Evolutionary conservation across 2,329 filamentous ascomycete genomes (phyloP).

Genomic region (Pseudophaeomoniella oleicola): DNA sequence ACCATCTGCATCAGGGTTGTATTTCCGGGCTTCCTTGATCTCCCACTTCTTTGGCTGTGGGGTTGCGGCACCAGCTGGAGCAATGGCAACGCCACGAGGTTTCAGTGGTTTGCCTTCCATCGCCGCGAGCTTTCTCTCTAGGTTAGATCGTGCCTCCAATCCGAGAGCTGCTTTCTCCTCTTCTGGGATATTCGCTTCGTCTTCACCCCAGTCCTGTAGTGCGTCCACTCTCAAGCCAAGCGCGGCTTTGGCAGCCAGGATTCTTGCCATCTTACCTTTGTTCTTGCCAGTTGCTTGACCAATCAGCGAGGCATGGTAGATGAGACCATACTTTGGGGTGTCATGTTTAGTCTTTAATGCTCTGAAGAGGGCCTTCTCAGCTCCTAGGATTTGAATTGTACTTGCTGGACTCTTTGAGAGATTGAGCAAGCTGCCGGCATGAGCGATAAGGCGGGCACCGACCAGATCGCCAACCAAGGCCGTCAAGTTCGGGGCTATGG

Average conservation of each 20-base stretch:
- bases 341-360: slow-evolving; percentile 98
- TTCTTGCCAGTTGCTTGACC: slow-evolving; percentile 95
- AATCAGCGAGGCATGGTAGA: slow-evolving; percentile 85
- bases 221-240: slow-evolving; percentile 89
- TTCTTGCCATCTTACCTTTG: slow-evolving; percentile 98
- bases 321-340: slow-evolving; percentile 93
- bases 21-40: slow-evolving; percentile 82
- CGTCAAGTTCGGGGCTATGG: slow-evolving; percentile 90
- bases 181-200: slow-evolving; percentile 51
- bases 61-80: slow-evolving; percentile 52
- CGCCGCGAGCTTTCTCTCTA: slow-evolving; percentile 32
- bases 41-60: slow-evolving; percentile 61
- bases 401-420: slow-evolving; percentile 89
- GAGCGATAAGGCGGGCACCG: slow-evolving; percentile 85
- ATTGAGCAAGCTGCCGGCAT: slow-evolving; percentile 86
- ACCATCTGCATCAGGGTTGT: slow-evolving; percentile 89
- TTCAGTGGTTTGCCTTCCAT: slow-evolving; percentile 85
- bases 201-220: slow-evolving; percentile 60
- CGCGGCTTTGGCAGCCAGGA: slow-evolving; percentile 85
- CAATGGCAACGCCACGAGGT: slow-evolving; percentile 59
- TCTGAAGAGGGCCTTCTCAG: slow-evolving; percentile 96
- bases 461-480: slow-evolving; percentile 86
- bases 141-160: slow-evolving; percentile 37
- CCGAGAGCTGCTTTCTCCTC: slow-evolving; percentile 79
- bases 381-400: slow-evolving; percentile 95